A percentile compares a stretch with the other conserved stretches of the same genome.
These are phyloP conservation scores for Chamaenerion angustifolium DNA, from an alignment of 345 rosid genomes.

Conservation along the genomic window DNA sequence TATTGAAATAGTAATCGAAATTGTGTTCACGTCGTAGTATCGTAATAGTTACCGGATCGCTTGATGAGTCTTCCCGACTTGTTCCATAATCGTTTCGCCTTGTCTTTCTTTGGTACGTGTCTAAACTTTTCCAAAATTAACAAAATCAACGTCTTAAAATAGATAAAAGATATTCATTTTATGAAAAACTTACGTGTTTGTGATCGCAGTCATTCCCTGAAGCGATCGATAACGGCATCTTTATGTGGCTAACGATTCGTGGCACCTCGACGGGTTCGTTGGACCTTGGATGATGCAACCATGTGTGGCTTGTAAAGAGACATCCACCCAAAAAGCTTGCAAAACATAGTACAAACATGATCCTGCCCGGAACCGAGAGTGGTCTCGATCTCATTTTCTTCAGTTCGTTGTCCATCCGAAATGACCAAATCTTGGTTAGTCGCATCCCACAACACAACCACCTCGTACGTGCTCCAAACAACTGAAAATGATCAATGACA, in stretches of 20 bases:
- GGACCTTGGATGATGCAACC: constrained; percentile 16
- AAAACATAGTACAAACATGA: constrained; percentile 40
- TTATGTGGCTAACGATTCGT: constrained; percentile 13
- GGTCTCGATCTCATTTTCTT: constrained; percentile 60
- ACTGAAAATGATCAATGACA: no score
- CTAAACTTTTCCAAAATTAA: constrained; percentile 13
- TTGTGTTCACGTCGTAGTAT: background rate
- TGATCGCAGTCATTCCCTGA: constrained; percentile 38
- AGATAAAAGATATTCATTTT: background rate
- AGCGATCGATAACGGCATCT: background rate
- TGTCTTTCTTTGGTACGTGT: constrained; percentile 35
- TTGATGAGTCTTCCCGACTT: constrained; percentile 57
- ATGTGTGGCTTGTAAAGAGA: constrained; percentile 31
- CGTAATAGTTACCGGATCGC: constrained; percentile 32
- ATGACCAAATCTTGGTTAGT: constrained; percentile 8
- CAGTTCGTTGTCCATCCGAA: constrained; percentile 13
- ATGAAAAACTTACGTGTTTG: constrained; percentile 42
- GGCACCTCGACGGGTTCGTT: constrained; percentile 12
- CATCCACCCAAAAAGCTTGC: constrained; percentile 72
- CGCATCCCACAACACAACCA: no score
- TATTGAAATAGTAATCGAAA: no score
- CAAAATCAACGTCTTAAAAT: background rate
- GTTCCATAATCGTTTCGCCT: constrained; percentile 43
- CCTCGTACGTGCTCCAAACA: no score
- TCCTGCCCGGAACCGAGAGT: constrained; percentile 46